Base-by-base conservation (phyloP, 805 yeast species). In the Candida insectorum region DNA sequence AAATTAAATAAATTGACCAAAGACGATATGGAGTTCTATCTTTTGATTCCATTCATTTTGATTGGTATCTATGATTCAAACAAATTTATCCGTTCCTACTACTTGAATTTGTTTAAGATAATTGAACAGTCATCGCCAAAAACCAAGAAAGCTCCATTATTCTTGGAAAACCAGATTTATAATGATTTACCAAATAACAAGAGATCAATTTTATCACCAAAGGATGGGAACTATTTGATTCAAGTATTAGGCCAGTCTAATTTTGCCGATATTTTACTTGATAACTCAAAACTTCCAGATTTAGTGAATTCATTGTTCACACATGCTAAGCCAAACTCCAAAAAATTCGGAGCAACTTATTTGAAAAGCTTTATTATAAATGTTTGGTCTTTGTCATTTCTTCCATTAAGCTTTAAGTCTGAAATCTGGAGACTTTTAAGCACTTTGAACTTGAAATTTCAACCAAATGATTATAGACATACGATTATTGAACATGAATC, bases 301-400 rank as follows among this genome's bases (percentile, higher is more conserved):
- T 36, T 62, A 15, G 35, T 60, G 28, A 48, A 52, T 10, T 40
- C 30, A 9, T 27, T 65, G 4, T 65, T 64, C 77, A 74, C 47
- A 54, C 77, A 39, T 52, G 67, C 34, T 39, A 58, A 41, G 43
- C 48, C 73, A 4, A 62, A 67, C 26, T 65, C 62, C 16, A 79
- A 80, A 51, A 77, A 73, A 39, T 51, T 73, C 26, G 81, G 81
- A 11, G 71, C 74, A 36, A 60, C 81, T 5, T 65, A 73, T 28
- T 55, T 80, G 34, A 56, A 57, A 37, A 73, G 88, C 0, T 84
- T 80, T 44, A 67, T 86, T 48, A 75, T 82, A 13, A 77, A 81
- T 36, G 93, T 87, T 55, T 83, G 85, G 49, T 53, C 68, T 1
- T 44, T 60, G 23, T 31, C 52, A 7, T 37, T 36, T 15, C 55